phyloP scores from a whole-genome alignment of 306 rosid genomes.

The Vigna angularis region DNA sequence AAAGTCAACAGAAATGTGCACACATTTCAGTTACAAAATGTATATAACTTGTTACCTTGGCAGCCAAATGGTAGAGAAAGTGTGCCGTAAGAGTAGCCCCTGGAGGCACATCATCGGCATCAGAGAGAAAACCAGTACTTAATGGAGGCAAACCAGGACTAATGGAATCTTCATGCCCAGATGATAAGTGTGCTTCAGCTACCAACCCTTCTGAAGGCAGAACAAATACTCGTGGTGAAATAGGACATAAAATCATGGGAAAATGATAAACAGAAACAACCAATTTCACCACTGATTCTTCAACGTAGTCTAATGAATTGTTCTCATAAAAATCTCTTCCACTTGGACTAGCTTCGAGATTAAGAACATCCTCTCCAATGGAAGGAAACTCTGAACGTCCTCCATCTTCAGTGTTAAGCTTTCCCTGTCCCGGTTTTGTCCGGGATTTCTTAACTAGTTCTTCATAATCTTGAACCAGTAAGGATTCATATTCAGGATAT shows the following conservation, averaged over 20 bases:
- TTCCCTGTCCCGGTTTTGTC: slow-evolving; percentile 48
- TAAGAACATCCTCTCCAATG: slow-evolving; percentile 56
- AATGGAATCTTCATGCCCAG: slow-evolving; percentile 73
- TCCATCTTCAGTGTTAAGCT: slow-evolving; percentile 54
- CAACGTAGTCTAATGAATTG: slow-evolving; percentile 49
- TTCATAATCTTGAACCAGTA: slow-evolving; percentile 91
- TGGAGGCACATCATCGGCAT: slow-evolving; percentile 89
- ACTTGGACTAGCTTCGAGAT: slow-evolving; percentile 63
- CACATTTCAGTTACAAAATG: slow-evolving; percentile 40
- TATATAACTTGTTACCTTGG: slow-evolving; percentile 67
- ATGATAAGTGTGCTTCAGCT: slow-evolving; percentile 78
- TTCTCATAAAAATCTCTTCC: slow-evolving; percentile 62
- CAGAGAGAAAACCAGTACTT: slow-evolving; percentile 73
- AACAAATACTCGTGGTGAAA: slow-evolving; percentile 94
- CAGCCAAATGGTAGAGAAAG: slow-evolving; percentile 88
- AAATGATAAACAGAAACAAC: slow-evolving; percentile 87
- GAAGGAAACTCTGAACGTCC: slow-evolving; percentile 62
- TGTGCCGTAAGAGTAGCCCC: slow-evolving; percentile 92
- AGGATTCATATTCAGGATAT: slow-evolving; percentile 86
- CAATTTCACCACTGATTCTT: slow-evolving; percentile 66
- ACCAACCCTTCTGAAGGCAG: slow-evolving; percentile 90
- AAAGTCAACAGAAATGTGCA: slow-evolving; percentile 29
- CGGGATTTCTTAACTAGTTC: slow-evolving; percentile 70
- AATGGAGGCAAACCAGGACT: slow-evolving; percentile 89
- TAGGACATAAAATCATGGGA: slow-evolving; percentile 85